These are phyloP conservation scores for Tolypocladium cylindrosporum DNA, from an alignment of 2,329 filamentous ascomycete species.

Conservation along the genomic window DNA sequence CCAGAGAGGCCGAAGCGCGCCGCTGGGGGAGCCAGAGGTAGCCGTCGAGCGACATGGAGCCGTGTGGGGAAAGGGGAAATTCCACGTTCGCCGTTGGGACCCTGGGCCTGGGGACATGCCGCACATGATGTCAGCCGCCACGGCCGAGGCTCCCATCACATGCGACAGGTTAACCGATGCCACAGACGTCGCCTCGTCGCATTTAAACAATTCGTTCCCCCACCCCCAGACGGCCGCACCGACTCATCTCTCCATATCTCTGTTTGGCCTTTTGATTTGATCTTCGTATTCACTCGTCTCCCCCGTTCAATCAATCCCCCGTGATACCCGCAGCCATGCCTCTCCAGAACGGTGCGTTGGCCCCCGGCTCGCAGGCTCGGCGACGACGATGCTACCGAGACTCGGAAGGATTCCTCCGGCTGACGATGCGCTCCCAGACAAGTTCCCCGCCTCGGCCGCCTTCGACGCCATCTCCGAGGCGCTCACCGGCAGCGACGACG, in stretches of 20 bases:
- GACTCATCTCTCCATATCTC: neutral
- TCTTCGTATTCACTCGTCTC: neutral
- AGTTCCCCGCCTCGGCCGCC: constrained; percentile 81
- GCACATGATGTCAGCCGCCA: constrained; percentile 8
- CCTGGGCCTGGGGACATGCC: too few species aligned
- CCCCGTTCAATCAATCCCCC: neutral
- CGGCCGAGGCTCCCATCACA: constrained; percentile 23
- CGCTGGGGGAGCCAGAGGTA: neutral
- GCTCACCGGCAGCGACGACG: constrained; percentile 57
- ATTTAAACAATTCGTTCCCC: constrained; percentile 4
- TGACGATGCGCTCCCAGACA: constrained; percentile 37
- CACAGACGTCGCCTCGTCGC: constrained; percentile 1
- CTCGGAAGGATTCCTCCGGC: neutral
- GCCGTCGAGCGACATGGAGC: neutral
- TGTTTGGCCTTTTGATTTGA: constrained; percentile 1
- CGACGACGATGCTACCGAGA: neutral
- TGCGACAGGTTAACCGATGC: constrained; percentile 9
- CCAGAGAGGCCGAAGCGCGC: neutral
- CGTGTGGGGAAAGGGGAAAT: neutral
- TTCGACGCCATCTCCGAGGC: constrained; percentile 79
- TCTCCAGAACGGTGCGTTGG: constrained; percentile 55
- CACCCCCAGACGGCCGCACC: neutral
- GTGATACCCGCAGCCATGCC: constrained; percentile 40
- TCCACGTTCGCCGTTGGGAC: neutral
- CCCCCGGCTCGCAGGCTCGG: neutral